Evolutionary conservation across 1,284 basidiomycete genomes (phyloP).

Genomic region (Ganoderma lucidum): DNA sequence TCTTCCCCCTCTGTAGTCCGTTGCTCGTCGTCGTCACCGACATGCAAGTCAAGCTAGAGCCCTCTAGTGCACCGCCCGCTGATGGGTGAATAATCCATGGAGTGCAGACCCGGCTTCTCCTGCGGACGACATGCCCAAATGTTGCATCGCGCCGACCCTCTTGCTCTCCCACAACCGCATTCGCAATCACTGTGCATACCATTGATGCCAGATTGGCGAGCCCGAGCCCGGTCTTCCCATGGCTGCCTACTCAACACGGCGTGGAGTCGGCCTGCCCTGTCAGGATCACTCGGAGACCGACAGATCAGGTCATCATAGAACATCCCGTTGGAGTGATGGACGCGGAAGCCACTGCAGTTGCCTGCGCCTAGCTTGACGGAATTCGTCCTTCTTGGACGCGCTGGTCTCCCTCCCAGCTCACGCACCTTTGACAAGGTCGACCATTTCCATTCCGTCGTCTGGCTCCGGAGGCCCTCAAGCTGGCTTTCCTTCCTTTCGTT

Average conservation of each 20-base stretch:
- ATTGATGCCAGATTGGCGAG: conserved; percentile 13
- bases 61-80: background rate
- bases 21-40: background rate
- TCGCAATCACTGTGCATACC: conserved; percentile 2
- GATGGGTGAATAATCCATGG: background rate
- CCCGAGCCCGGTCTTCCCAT: background rate
- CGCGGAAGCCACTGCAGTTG: conserved; percentile 4
- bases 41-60: background rate
- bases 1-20: background rate
- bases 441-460: conserved; percentile 26
- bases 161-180: conserved; percentile 5
- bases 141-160: background rate
- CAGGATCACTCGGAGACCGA: conserved; percentile 2
- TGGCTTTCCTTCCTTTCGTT: conserved; percentile 23
- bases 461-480: conserved; percentile 25
- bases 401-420: conserved; percentile 8
- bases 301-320: conserved; percentile 28
- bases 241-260: background rate
- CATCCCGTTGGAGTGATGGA: conserved; percentile 18
- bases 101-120: background rate
- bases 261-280: conserved; percentile 11
- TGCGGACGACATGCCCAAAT: conserved; percentile 13
- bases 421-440: conserved; percentile 34
- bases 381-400: background rate
- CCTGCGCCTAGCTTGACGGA: background rate